Percentiles rank a stretch among this genome's conserved stretches.
These are phyloP conservation scores for Bipolaris zeicola DNA, from an alignment of 2,329 filamentous ascomycete genomes.

Conservation along the genomic window DNA sequence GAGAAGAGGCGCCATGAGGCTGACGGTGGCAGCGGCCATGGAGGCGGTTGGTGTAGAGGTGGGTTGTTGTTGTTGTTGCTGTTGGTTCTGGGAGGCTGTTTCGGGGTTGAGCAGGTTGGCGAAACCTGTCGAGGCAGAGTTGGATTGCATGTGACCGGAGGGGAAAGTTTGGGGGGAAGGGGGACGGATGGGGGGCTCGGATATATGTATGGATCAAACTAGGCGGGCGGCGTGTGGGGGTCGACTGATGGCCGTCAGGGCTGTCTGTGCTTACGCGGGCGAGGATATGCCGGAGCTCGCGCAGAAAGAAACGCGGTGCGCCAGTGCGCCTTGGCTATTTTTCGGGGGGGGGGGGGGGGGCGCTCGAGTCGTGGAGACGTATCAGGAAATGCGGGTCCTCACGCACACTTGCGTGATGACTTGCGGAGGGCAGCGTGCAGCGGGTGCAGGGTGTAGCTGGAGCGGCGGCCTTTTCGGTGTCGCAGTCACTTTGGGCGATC, in stretches of 20 bases:
- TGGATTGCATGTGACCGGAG: slow-evolving; percentile 50
- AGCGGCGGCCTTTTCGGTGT: slow-evolving; percentile 7
- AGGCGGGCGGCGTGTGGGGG: slow-evolving; percentile 37
- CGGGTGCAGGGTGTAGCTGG: slow-evolving; percentile 22
- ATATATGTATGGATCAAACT: slow-evolving; percentile 43
- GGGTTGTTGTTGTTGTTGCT: slow-evolving; percentile 6
- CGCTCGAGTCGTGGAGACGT: slow-evolving; percentile 24
- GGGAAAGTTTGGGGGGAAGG: slow-evolving; percentile 45
- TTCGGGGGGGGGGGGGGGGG: slow-evolving; percentile 14
- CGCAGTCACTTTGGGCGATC: slow-evolving; percentile 12
- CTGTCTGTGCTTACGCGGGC: slow-evolving; percentile 38
- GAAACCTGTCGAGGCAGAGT: slow-evolving; percentile 44
- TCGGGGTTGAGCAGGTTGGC: slow-evolving; percentile 49
- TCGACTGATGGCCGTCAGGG: slow-evolving; percentile 33
- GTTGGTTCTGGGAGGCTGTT: slow-evolving; percentile 18
- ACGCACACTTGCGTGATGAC: slow-evolving; percentile 20
- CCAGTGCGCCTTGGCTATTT: slow-evolving; percentile 25
- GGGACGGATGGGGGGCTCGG: slow-evolving; percentile 44
- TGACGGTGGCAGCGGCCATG: slow-evolving; percentile 55
- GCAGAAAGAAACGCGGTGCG: slow-evolving; percentile 32
- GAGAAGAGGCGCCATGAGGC: slow-evolving; percentile 61
- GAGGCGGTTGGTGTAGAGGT: slow-evolving; percentile 17
- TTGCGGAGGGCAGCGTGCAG: slow-evolving; percentile 27
- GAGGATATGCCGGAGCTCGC: slow-evolving; percentile 31
- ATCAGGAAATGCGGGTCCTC: slow-evolving; percentile 29